Base-by-base conservation (phyloP, 108 stramenopile genomes). In the Nitzschia inconspicua region DNA sequence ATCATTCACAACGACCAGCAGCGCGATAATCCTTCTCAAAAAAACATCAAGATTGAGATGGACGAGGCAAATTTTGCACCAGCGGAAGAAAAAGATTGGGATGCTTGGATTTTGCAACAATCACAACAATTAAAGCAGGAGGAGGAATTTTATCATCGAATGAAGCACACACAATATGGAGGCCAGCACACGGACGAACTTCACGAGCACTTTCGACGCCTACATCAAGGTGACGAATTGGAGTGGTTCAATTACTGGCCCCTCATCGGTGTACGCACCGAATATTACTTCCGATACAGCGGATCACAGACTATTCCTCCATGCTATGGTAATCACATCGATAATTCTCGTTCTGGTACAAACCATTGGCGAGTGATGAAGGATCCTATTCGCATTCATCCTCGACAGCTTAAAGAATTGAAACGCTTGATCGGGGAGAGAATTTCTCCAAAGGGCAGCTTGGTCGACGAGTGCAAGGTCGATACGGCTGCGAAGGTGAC, bases 271-370 rank as follows among this genome's bases (percentile, higher is more conserved):
- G 74, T 65, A 0, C 39, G 52, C 44, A 75, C 66, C 25, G 74
- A 74, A 27, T 60, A 69, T 35, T 69, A 61, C 40, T 61, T 43
- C 40, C 68, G 60, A 3, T 61, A 61, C 19, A 43, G 29, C 3
- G 60, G 68, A 6, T 59, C 64, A 4, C 60, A 65, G 46, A 71
- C 76, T 4, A 71, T 71, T 8, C 76, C 76, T 14, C 76, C 76
- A 20, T 77, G 76, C 63, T 66, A 68, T 16, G 77, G 65, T 22
- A 41, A 60, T 14, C 44, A 56, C 14, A 23, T 50, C 19, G 20
- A 14, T 18, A 63, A 11, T 5, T 29, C 25, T 24, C 8, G 31
- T 11, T 8, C 20, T 10, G 48, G 49, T 18, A 50, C 56, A 2
- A 58, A 58, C 11, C 65, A 74, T 43, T 74, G 59, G 58, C 40